Conservation (phyloP, 148 eudicot genomes). For the Heliamphora exappendiculata region DNA sequence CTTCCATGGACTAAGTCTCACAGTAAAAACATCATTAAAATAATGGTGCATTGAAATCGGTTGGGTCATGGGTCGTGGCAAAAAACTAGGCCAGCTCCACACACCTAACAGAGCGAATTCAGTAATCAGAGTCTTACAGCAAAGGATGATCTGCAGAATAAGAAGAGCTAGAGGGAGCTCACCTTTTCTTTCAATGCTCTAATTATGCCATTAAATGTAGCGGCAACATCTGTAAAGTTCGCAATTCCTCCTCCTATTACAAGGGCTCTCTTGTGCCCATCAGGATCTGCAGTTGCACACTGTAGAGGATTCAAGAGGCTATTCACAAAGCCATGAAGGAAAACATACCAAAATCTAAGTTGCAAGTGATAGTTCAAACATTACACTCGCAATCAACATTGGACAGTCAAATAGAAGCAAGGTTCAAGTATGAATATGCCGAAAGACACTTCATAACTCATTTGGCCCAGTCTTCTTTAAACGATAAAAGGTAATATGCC, state of each 20-base stretch:
- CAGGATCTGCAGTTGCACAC: conserved; percentile 98
- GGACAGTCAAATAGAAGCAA: not conserved
- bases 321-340: not conserved
- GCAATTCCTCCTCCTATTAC: conserved; percentile 97
- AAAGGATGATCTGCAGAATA: not conserved
- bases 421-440: not conserved
- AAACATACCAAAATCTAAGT: not conserved
- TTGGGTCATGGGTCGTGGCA: too few relatives aligned
- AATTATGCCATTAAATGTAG: conserved; percentile 75
- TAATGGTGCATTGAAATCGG: too few relatives aligned
- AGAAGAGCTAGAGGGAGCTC: not conserved
- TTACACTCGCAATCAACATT: not conserved
- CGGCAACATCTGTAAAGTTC: conserved; percentile 95
- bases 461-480: not conserved
- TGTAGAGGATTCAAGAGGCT: conserved; percentile 22
- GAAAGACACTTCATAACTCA: not conserved
- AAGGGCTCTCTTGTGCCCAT: conserved; percentile 83
- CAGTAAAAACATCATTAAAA: too few relatives aligned
- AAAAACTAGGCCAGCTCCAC: too few relatives aligned
- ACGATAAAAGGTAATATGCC: not conserved
- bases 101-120: too few relatives aligned
- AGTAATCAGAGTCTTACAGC: not conserved
- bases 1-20: too few relatives aligned
- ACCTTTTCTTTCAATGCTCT: conserved; percentile 63
- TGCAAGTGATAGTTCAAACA: not conserved